A percentile compares a stretch with the other conserved stretches of the same genome.
phyloP scores from a whole-genome alignment of 345 rosid species.

The Geranium rotundifolium region DNA sequence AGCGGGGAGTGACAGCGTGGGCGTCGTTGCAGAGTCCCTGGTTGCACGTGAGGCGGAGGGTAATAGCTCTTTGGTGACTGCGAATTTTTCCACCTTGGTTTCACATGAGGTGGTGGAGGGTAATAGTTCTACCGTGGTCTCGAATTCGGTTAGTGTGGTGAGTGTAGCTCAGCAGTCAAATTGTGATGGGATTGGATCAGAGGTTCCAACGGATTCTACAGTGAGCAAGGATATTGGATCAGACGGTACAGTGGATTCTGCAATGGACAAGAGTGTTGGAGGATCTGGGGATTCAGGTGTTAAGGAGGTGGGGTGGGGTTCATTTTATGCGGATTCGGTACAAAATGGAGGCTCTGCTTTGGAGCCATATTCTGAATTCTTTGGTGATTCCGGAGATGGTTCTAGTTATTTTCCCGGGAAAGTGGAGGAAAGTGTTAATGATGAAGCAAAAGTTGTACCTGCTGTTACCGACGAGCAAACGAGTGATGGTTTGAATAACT shows the following conservation, averaged over 20 bases:
- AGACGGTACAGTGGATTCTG: slow-evolving; percentile 18
- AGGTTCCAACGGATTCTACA: neutral
- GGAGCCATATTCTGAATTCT: slow-evolving; percentile 72
- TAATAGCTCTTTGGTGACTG: too few relatives aligned
- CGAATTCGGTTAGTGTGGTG: neutral
- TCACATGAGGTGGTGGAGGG: too few relatives aligned
- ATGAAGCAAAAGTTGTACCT: slow-evolving; percentile 10
- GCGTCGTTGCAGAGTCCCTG: slow-evolving; percentile 7
- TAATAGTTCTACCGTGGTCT: too few relatives aligned
- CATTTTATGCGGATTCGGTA: slow-evolving; percentile 49
- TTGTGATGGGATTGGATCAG: neutral
- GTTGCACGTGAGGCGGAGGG: too few relatives aligned
- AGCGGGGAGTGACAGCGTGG: slow-evolving; percentile 14
- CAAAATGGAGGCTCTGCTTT: slow-evolving; percentile 40
- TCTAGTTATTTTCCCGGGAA: slow-evolving; percentile 28
- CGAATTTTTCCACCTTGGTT: too few relatives aligned
- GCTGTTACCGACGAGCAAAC: slow-evolving; percentile 14
- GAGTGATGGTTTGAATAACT: slow-evolving; percentile 20
- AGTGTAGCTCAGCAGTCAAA: too few relatives aligned
- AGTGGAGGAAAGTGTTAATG: slow-evolving; percentile 18
- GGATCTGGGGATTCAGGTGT: slow-evolving; percentile 34
- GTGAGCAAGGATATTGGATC: slow-evolving; percentile 12
- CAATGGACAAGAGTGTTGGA: slow-evolving; percentile 21
- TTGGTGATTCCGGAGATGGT: slow-evolving; percentile 35
- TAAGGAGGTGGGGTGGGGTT: slow-evolving; percentile 85